Conservation (phyloP, 2,329 filamentous ascomycete genomes). For the Aspergillus neotritici region DNA sequence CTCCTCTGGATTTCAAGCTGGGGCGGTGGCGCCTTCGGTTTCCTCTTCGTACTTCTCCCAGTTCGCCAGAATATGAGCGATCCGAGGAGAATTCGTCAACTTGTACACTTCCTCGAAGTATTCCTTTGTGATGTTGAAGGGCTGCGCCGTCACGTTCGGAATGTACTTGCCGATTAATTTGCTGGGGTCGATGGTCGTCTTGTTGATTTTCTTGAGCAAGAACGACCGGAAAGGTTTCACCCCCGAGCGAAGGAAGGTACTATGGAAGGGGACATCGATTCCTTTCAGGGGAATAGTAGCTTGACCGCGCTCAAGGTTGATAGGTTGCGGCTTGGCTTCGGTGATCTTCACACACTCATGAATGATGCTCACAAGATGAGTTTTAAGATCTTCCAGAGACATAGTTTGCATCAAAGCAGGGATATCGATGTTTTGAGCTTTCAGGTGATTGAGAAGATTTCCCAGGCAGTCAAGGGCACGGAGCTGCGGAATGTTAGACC, state of each 20-base stretch:
- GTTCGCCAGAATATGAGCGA: constrained; percentile 64
- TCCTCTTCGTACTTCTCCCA: constrained; percentile 64
- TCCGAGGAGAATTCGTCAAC: constrained; percentile 69
- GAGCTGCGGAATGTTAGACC: constrained; percentile 34
- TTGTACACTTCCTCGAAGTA: constrained; percentile 99
- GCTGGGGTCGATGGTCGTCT: constrained; percentile 93
- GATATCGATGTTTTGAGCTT: constrained; percentile 95
- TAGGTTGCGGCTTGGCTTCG: constrained; percentile 76
- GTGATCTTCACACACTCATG: constrained; percentile 81
- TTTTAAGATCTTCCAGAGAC: constrained; percentile 85
- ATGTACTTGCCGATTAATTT: constrained; percentile 99
- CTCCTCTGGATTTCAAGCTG: constrained; percentile 10
- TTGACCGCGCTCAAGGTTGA: constrained; percentile 89
- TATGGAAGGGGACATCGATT: constrained; percentile 99
- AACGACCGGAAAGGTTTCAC: constrained; percentile 99
- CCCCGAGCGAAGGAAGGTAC: constrained; percentile 92
- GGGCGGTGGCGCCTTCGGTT: constrained; percentile 17
- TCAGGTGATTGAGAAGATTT: constrained; percentile 89
- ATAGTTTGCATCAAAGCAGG: constrained; percentile 82
- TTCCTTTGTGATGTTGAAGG: constrained; percentile 93
- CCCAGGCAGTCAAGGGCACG: constrained; percentile 61
- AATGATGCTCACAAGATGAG: constrained; percentile 85
- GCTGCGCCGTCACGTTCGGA: constrained; percentile 93
- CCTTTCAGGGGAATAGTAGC: constrained; percentile 94
- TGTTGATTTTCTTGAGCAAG: constrained; percentile 99